Base-by-base conservation (phyloP, 1,284 basidiomycete species). In the Pseudozyma pruni region DNA sequence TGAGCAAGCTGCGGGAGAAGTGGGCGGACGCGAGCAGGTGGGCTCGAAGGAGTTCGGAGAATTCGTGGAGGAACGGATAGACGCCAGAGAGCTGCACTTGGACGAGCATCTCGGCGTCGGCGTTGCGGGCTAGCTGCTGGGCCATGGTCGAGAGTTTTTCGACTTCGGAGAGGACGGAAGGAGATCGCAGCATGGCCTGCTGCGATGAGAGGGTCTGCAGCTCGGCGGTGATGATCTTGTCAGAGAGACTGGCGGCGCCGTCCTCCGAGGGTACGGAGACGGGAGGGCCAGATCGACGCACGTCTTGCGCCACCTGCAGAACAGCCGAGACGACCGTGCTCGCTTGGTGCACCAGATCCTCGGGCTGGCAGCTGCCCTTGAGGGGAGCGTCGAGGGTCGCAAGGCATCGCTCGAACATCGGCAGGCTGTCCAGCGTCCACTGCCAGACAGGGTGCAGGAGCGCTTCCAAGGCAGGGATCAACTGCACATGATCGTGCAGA, bases 1-100 rank as follows among this genome's bases (percentile, higher is more conserved):
- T 97, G 86, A 94, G 90, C 11, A 93, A 83, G 8, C 90, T 85
- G 74, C 89, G 89, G n/a, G 88, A 88, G 90, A 90, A 92, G 58
- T 86, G 82, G 34, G 85, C 84, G 43, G 74, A 64, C 16, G 74
- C 48, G 8, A 60, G 49, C n/a, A 72, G 23, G 31, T 80, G 76
- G 1, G 89, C 89, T 33, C 89, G 83, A 1, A 78, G 42, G 37
- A 79, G 20, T 29, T 54, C 55, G 1, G 55, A 41, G 41, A 76
- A 81, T n/a, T 69, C 66, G 47, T 55, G 62, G 1, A 81, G 39
- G 71, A 81, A 81, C 9, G 76, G 78, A 17, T 67, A 57, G 23
- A 78, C 42, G 2, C 62, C 60, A 17, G 53, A 49, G 10, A 78
- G 59, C 44, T 74, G 56, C 25, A 43, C 31, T 14, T 53, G 54